phyloP scores from a whole-genome alignment of 148 eudicot species.

The Camellia granthamiana region DNA sequence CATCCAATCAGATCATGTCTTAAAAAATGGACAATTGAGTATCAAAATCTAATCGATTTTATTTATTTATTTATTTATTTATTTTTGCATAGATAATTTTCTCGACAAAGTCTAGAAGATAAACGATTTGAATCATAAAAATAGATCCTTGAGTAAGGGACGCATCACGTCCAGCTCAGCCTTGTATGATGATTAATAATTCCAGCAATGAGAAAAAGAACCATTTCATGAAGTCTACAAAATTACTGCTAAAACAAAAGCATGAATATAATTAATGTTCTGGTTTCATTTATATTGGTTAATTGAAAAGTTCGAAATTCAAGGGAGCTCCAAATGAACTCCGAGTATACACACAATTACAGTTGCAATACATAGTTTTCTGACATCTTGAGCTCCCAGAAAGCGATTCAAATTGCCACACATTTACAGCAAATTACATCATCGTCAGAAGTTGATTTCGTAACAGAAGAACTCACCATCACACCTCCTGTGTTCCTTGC shows the following conservation, averaged over 20 bases:
- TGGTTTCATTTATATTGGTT: background rate
- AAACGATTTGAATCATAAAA: no score
- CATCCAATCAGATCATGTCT: no score
- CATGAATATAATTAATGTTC: background rate
- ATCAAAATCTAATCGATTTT: no score
- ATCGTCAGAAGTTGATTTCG: conserved; percentile 36
- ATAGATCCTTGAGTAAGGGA: no score
- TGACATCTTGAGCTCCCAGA: background rate
- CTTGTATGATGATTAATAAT: no score
- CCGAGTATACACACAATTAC: background rate
- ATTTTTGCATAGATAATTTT: no score
- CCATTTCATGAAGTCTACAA: background rate
- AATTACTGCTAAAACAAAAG: background rate
- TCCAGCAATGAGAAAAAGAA: background rate
- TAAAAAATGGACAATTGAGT: no score
- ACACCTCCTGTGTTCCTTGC: conserved; percentile 43
- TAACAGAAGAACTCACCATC: conserved; percentile 48
- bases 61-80: no score
- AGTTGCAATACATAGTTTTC: background rate
- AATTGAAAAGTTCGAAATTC: background rate
- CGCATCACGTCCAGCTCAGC: no score
- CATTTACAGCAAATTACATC: conserved; percentile 69
- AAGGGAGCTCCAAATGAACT: background rate
- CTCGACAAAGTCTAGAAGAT: no score
- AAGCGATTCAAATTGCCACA: conserved; percentile 46